These are phyloP conservation scores for Hypoxylon lenormandii DNA, from an alignment of 495 filamentous ascomycete genomes.

Conservation along the genomic window DNA sequence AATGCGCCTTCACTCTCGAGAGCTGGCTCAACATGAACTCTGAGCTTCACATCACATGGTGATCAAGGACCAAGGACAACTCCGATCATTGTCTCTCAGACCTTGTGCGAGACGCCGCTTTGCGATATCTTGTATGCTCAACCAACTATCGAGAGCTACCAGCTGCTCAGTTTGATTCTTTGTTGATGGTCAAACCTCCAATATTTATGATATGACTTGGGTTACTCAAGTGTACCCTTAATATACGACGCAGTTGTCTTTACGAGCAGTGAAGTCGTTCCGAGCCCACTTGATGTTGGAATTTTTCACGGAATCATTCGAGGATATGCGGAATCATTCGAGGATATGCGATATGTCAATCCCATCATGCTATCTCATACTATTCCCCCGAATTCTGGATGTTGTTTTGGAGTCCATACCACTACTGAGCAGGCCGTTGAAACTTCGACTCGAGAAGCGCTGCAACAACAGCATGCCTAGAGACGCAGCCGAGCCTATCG, in stretches of 20 bases:
- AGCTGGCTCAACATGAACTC: too few relatives aligned
- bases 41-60: too few relatives aligned
- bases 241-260: conserved; percentile 5
- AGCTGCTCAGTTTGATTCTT: neutral
- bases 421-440: conserved; percentile 20
- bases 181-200: neutral
- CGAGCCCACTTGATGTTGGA: neutral
- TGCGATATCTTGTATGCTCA: neutral
- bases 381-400: conserved; percentile 6
- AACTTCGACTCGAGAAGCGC: conserved; percentile 21
- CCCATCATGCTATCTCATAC: conserved; percentile 22
- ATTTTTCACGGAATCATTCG: conserved; percentile 25
- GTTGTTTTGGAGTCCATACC: conserved; percentile 5
- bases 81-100: neutral
- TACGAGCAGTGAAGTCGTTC: conserved; percentile 4
- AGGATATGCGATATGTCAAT: conserved; percentile 16
- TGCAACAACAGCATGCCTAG: conserved; percentile 10
- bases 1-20: too few relatives aligned
- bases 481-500: conserved; percentile 32
- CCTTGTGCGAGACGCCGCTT: conserved; percentile 5
- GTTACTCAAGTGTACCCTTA: conserved; percentile 33
- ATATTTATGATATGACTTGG: conserved; percentile 21
- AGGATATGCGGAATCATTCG: conserved; percentile 34
- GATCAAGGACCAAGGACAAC: too few relatives aligned
- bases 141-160: neutral